Base-by-base conservation (phyloP, 225 moss, liverwort and hornwort genomes). In the Physcomitrellopsis africana region DNA sequence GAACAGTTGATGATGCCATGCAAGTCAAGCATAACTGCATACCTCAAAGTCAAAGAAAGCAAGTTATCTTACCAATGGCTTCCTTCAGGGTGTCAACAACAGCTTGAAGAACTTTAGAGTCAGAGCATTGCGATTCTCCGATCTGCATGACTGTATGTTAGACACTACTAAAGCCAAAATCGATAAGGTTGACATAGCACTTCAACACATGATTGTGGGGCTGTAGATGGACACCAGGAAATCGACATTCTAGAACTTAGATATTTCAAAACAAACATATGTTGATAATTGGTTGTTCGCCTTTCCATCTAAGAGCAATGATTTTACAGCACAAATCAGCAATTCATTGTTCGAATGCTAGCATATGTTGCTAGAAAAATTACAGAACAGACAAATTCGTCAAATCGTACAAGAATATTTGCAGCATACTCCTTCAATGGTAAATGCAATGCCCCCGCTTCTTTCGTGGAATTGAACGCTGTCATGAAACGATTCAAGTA, bases 81-180 rank as follows among this genome's bases (percentile, higher is more conserved):
- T 97, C 94, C 80, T 92, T 94, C 77, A 97, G 72, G 65, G 92
- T 90, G 65, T 97, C 96, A 51, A 74, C 75, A 19, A 97, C 94
- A 71, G 96, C 96, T 76, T 91, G 92, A 68, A 94, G 75, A 87
- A 93, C 79, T 77, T 87, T 94, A 45, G 89, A 76, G 57, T 94
- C 96, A 49, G 75, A 65, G 68, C 96, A 97, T 78, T 94, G 94
- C 17, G 96, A 93, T 63, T 94, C 96, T 48, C 96, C 96, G 52
- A 94, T 87, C 96, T 97, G 87, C 55, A 53, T 49, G 76, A 72
- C 64, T 63, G 71, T 27, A 79, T 59, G 77, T 73, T 76, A 78
- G 76, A 72, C 20, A 77, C 70, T 74, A 60, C 55, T 58, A 62
- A 60, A 81, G 65, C 65, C 29, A 70, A 70, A 74, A 32, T 32